A percentile compares a stretch with the other conserved stretches of the same genome.
These are phyloP conservation scores for Thermochaetoides thermophila DNA, from an alignment of 495 filamentous ascomycete genomes.

Conservation along the genomic window DNA sequence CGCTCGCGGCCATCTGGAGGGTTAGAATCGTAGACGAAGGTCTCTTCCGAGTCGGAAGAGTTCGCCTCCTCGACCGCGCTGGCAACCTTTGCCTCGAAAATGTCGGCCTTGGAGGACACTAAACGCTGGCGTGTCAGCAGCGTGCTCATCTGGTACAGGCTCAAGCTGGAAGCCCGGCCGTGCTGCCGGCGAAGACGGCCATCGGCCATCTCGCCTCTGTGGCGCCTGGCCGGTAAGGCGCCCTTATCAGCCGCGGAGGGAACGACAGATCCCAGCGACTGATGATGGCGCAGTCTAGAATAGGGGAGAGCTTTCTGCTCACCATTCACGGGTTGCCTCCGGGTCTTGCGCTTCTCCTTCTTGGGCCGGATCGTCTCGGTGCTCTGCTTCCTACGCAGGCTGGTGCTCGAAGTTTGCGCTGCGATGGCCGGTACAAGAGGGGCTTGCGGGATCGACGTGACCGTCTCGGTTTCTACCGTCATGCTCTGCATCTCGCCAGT, in stretches of 20 bases:
- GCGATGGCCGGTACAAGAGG: slow-evolving; percentile 54
- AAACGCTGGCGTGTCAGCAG: slow-evolving; percentile 37
- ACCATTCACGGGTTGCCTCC: slow-evolving; percentile 66
- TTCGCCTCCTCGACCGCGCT: slow-evolving; percentile 85
- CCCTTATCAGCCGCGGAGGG: slow-evolving; percentile 11
- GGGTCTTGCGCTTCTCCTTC: slow-evolving; percentile 73
- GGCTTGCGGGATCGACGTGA: slow-evolving; percentile 82
- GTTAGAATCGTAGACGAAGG: slow-evolving; percentile 98
- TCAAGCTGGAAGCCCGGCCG: slow-evolving; percentile 16
- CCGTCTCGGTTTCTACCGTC: slow-evolving; percentile 96
- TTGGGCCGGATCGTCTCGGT: slow-evolving; percentile 89
- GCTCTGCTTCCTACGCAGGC: slow-evolving; percentile 73
- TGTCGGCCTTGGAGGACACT: slow-evolving; percentile 93
- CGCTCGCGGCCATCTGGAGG: slow-evolving; percentile 70
- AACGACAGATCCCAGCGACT: slow-evolving; percentile 23
- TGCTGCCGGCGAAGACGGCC: slow-evolving; percentile 7
- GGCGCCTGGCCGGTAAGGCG: slow-evolving; percentile 19
- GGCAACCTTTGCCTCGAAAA: slow-evolving; percentile 93
- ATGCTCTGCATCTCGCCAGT: slow-evolving; percentile 71
- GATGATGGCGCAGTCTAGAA: slow-evolving; percentile 19
- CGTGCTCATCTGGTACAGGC: slow-evolving; percentile 24
- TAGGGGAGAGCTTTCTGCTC: slow-evolving; percentile 24
- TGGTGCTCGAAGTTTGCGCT: slow-evolving; percentile 50
- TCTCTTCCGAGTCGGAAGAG: slow-evolving; percentile 89
- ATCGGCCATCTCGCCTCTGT: slow-evolving; percentile 19